A percentile compares a stretch with the other conserved stretches of the same genome.
phyloP scores from a whole-genome alignment of 805 yeast genomes.

The Maudiozyma serrabonitensis region DNA sequence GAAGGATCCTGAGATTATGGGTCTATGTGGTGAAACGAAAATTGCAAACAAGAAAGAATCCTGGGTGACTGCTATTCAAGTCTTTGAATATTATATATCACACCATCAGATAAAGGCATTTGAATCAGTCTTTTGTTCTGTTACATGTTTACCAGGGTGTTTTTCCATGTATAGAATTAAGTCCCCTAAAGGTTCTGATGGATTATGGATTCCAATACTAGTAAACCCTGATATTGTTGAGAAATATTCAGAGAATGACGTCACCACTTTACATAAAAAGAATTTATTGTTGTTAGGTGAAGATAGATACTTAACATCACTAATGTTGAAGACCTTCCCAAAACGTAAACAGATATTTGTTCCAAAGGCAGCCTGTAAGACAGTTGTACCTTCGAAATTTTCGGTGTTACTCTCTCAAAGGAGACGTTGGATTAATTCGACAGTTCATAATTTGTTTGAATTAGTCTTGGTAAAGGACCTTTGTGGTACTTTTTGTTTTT shows the following conservation, averaged over 20 bases:
- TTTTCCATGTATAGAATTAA: constrained; percentile 87
- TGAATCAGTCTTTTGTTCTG: constrained; percentile 88
- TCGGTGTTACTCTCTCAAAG: constrained; percentile 78
- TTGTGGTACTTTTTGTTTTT: constrained; percentile 90
- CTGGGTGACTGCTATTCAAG: constrained; percentile 92
- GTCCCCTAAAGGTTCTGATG: constrained; percentile 71
- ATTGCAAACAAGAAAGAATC: constrained; percentile 72
- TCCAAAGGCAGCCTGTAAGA: constrained; percentile 86
- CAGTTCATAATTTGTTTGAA: constrained; percentile 87
- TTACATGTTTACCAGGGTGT: constrained; percentile 93
- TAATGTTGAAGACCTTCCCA: constrained; percentile 85
- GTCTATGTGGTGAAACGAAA: constrained; percentile 90
- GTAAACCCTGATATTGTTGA: constrained; percentile 92
- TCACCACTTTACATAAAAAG: constrained; percentile 77
- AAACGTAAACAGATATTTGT: constrained; percentile 79
- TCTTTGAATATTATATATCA: constrained; percentile 84
- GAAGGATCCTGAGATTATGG: constrained; percentile 79
- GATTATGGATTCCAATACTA: constrained; percentile 86
- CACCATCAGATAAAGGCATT: constrained; percentile 93
- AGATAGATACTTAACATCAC: constrained; percentile 74
- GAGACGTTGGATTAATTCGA: constrained; percentile 94
- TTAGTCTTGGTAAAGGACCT: constrained; percentile 73
- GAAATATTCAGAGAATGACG: constrained; percentile 77
- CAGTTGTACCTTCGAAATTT: constrained; percentile 76
- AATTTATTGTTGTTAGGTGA: constrained; percentile 81